phyloP scores from a whole-genome alignment of 208 protist genomes.

The Endotrypanum monterogeii region DNA sequence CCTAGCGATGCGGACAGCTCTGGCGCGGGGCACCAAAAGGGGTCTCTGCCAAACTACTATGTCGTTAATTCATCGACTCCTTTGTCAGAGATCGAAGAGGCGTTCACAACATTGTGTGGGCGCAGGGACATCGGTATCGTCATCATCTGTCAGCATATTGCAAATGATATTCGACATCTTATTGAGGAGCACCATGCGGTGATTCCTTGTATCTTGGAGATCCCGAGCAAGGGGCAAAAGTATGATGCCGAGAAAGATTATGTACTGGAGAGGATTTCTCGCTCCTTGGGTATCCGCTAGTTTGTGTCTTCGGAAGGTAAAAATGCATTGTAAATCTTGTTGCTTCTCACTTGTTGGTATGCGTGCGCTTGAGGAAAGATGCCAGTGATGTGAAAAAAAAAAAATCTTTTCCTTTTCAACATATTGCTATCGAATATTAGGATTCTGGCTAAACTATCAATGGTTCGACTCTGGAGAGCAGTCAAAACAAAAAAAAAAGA shows the following conservation, averaged over 20 bases:
- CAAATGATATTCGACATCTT: conserved; percentile 95
- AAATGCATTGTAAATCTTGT: not conserved
- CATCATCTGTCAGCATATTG: conserved; percentile 97
- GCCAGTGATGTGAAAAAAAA: not conserved
- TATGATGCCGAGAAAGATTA: conserved; percentile 97
- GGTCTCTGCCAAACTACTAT: conserved; percentile 86
- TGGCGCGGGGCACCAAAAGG: conserved; percentile 22
- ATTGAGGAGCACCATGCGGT: conserved; percentile 90
- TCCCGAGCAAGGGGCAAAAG: conserved; percentile 95
- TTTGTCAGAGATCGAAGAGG: conserved; percentile 90
- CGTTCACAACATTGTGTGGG: conserved; percentile 89
- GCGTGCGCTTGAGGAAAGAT: not conserved
- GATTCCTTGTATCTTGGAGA: conserved; percentile 96
- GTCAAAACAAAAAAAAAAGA: conserved; percentile 3
- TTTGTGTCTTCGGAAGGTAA: not conserved
- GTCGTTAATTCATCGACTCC: conserved; percentile 92
- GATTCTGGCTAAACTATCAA: not conserved
- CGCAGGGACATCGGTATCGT: conserved; percentile 94
- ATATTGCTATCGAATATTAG: conserved; percentile 25
- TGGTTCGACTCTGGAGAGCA: not conserved
- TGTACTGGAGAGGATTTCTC: conserved; percentile 91
- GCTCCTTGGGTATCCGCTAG: conserved; percentile 65
- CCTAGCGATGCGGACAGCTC: conserved; percentile 6
- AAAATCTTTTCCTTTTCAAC: not conserved
- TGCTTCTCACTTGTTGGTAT: conserved; percentile 9